Evolutionary conservation across 2,329 filamentous ascomycete genomes (phyloP).

Genomic region (Fusarium musae): DNA sequence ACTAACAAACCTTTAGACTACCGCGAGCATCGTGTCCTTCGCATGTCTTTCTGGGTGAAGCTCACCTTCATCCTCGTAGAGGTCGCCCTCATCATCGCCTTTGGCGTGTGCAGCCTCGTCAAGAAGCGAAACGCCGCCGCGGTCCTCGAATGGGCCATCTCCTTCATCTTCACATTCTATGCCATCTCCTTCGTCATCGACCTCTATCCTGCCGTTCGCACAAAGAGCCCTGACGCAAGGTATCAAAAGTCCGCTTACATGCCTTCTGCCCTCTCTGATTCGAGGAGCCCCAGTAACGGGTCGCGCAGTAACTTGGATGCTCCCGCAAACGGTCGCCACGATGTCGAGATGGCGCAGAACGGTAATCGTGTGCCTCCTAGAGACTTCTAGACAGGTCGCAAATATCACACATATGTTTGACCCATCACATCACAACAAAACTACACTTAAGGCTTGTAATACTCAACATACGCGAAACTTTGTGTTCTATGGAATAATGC

Average conservation of each 20-base stretch:
- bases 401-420: neutral
- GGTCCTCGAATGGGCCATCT: constrained; percentile 81
- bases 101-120: constrained; percentile 67
- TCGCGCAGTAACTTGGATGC: constrained; percentile 20
- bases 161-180: constrained; percentile 89
- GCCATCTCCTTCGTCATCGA: constrained; percentile 88
- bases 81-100: constrained; percentile 76
- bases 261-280: constrained; percentile 30
- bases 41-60: constrained; percentile 88
- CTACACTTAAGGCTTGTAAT: neutral
- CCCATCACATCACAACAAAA: neutral
- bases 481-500: constrained; percentile 20
- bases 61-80: constrained; percentile 85
- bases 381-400: constrained; percentile 16
- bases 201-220: constrained; percentile 80
- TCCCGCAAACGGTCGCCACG: neutral
- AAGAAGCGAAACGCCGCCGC: constrained; percentile 73
- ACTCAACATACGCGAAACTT: neutral
- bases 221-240: constrained; percentile 53
- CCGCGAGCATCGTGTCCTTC: constrained; percentile 78
- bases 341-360: constrained; percentile 36
- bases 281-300: constrained; percentile 24
- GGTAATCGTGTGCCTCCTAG: constrained; percentile 2
- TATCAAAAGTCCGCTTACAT: constrained; percentile 44
- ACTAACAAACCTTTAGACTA: constrained; percentile 62